Conservation (phyloP, 2,329 filamentous ascomycete genomes). For the Phaeoacremonium minimum region DNA sequence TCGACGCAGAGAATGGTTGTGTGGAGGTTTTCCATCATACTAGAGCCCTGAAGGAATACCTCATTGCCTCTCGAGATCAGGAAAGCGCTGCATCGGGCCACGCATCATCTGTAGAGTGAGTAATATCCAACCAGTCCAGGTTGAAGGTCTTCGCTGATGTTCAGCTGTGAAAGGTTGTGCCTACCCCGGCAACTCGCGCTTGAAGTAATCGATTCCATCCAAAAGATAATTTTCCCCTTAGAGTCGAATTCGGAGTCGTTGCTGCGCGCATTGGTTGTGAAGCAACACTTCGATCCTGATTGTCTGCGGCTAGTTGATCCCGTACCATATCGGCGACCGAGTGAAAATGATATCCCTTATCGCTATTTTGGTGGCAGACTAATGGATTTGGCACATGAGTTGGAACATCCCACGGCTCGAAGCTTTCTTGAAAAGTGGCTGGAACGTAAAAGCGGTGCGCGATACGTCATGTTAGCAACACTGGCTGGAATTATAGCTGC, state of each 20-base stretch:
- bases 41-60: neutral
- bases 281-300: slow-evolving; percentile 1
- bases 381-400: slow-evolving; percentile 12
- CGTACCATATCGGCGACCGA: neutral
- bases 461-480: slow-evolving; percentile 14
- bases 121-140: neutral
- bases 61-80: neutral
- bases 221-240: slow-evolving; percentile 2
- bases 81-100: neutral
- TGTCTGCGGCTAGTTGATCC: neutral
- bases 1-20: neutral
- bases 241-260: neutral
- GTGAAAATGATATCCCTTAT: slow-evolving; percentile 1
- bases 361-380: slow-evolving; percentile 5
- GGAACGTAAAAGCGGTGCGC: slow-evolving; percentile 11
- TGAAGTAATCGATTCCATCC: slow-evolving; percentile 1
- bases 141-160: neutral
- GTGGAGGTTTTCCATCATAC: neutral
- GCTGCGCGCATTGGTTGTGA: neutral
- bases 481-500: slow-evolving; percentile 10
- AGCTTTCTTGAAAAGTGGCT: slow-evolving; percentile 8
- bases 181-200: slow-evolving; percentile 1
- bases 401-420: slow-evolving; percentile 12
- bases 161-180: neutral
- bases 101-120: neutral